A percentile compares a stretch with the other conserved stretches of the same genome.
Conservation (phyloP, 768 basidiomycete species). For the Jaapia argillacea region DNA sequence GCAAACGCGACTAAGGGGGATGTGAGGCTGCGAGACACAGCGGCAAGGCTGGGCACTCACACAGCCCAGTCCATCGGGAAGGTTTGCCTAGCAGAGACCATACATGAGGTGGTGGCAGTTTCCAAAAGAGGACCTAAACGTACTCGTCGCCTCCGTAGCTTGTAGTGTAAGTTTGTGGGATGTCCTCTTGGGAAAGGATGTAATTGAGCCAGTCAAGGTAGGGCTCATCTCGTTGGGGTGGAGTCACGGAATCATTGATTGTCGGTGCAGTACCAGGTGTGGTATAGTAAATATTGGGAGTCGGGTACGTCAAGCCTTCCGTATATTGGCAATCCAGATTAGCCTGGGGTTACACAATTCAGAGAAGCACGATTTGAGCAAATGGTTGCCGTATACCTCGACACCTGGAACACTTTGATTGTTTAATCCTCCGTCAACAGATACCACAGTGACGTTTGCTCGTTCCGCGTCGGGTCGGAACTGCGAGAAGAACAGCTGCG, state of each 20-base stretch:
- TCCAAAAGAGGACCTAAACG: not conserved
- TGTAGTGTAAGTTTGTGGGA: slow-evolving; percentile 11
- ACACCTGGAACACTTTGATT: slow-evolving; percentile 4
- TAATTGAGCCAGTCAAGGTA: slow-evolving; percentile 59
- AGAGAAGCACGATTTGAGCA: not conserved
- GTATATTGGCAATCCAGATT: slow-evolving; percentile 6
- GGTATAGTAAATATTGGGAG: slow-evolving; percentile 11
- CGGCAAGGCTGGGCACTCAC: slow-evolving; percentile 2
- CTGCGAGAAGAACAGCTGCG: slow-evolving; percentile 7
- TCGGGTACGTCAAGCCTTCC: slow-evolving; percentile 9
- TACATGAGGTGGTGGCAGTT: not conserved
- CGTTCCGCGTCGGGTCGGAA: slow-evolving; percentile 9
- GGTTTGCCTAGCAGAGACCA: slow-evolving; percentile 1
- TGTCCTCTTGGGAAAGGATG: slow-evolving; percentile 21
- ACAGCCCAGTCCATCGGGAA: slow-evolving; percentile 9
- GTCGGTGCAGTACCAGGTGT: slow-evolving; percentile 9
- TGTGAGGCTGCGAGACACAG: not conserved
- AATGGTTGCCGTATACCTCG: slow-evolving; percentile 4
- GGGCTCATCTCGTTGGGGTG: slow-evolving; percentile 14
- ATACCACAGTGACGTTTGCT: slow-evolving; percentile 4
- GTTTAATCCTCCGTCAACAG: slow-evolving; percentile 5
- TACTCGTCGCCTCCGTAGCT: slow-evolving; percentile 6
- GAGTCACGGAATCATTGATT: slow-evolving; percentile 18
- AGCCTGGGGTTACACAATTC: slow-evolving; percentile 1
- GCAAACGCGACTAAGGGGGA: slow-evolving; percentile 7